Conservation (phyloP, 768 basidiomycete genomes). For the Boletus subparvulus region DNA sequence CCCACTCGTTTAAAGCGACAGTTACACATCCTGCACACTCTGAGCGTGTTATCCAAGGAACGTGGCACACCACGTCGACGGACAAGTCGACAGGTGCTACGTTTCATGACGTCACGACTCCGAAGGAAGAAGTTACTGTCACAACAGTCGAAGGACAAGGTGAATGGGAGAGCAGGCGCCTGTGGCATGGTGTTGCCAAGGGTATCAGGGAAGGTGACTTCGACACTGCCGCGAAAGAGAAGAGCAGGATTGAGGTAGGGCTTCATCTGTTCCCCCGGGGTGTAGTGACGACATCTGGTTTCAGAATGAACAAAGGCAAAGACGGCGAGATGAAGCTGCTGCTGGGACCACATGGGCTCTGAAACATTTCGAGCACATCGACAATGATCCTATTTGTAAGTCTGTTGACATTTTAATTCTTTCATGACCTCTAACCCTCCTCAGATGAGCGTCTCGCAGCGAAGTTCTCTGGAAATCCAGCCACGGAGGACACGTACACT, state of each 20-base stretch:
- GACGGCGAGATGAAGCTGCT: conserved; percentile 76
- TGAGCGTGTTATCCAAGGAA: conserved; percentile 67
- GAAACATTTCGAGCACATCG: conserved; percentile 73
- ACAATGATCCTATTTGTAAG: conserved; percentile 72
- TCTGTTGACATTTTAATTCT: conserved; percentile 8
- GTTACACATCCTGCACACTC: conserved; percentile 52
- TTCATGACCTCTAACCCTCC: neutral
- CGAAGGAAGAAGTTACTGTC: conserved; percentile 76
- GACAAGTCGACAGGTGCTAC: conserved; percentile 40
- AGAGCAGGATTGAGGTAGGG: conserved; percentile 85
- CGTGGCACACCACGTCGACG: conserved; percentile 74
- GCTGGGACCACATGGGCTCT: conserved; percentile 72
- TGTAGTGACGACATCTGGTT: neutral
- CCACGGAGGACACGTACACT: conserved; percentile 75
- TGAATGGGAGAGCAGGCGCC: conserved; percentile 82
- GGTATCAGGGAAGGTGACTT: conserved; percentile 92
- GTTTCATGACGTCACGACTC: conserved; percentile 76
- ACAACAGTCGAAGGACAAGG: conserved; percentile 59
- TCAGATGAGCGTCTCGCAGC: conserved; percentile 63
- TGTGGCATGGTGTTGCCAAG: conserved; percentile 86
- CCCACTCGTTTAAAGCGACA: conserved; percentile 88
- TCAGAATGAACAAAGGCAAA: conserved; percentile 91
- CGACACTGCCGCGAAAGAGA: conserved; percentile 85
- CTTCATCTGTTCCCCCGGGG: neutral
- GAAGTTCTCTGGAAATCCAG: conserved; percentile 59